Conservation (phyloP, 2,329 filamentous ascomycete genomes). For the Aspergillus hortae region DNA sequence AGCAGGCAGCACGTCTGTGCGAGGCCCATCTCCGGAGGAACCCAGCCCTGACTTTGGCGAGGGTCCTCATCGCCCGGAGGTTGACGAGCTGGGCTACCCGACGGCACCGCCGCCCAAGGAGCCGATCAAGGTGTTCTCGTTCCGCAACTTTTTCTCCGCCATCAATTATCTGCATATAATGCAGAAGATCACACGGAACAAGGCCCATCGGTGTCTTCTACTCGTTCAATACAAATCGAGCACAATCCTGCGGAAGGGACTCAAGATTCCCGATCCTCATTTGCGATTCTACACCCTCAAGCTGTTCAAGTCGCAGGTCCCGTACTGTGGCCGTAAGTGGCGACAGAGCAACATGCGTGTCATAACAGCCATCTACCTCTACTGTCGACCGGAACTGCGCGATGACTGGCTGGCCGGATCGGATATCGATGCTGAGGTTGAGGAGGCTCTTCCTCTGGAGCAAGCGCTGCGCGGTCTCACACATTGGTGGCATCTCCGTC, state of each 20-base stretch:
- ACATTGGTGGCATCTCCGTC: conserved; percentile 87
- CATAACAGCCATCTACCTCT: conserved; percentile 93
- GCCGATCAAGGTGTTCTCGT: conserved; percentile 85
- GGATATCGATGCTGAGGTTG: conserved; percentile 89
- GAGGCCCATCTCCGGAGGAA: conserved; percentile 24
- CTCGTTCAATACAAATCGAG: conserved; percentile 95
- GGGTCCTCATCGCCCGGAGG: conserved; percentile 48
- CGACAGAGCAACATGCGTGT: conserved; percentile 97
- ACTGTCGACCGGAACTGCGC: conserved; percentile 85
- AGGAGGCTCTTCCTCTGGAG: conserved; percentile 86
- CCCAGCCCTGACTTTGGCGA: conserved; percentile 20
- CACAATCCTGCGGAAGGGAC: conserved; percentile 83
- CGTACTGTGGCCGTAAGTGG: conserved; percentile 98
- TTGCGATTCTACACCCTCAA: conserved; percentile 93
- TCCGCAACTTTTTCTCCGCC: conserved; percentile 89
- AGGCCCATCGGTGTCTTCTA: conserved; percentile 89
- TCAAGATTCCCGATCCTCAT: conserved; percentile 84
- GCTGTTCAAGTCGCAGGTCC: conserved; percentile 97
- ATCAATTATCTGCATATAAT: conserved; percentile 95
- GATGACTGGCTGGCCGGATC: conserved; percentile 92
- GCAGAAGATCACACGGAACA: conserved; percentile 95
- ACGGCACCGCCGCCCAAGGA: conserved; percentile 60
- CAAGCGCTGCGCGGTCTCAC: conserved; percentile 85
- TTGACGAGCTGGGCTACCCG: conserved; percentile 86
- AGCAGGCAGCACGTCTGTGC: conserved; percentile 23